Evolutionary conservation across 2,329 filamentous ascomycete genomes (phyloP).

Genomic region (Penicillium sp.): DNA sequence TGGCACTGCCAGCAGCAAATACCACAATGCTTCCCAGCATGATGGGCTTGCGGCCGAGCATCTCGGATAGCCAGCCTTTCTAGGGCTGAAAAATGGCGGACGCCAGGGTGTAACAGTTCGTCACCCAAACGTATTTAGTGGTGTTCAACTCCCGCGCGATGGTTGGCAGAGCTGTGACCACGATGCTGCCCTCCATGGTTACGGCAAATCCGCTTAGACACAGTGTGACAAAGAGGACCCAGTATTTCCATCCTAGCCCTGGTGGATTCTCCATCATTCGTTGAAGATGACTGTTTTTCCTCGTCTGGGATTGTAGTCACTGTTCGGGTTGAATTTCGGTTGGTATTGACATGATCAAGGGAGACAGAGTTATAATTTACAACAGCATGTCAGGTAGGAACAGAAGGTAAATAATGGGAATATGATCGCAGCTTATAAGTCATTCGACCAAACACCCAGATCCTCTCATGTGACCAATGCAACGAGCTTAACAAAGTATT

Average conservation of each 20-base stretch:
- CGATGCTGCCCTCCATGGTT: too few relatives aligned
- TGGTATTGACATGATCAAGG: not conserved
- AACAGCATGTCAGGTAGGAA: not conserved
- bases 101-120: constrained; percentile 8
- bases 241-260: too few relatives aligned
- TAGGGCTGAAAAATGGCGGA: constrained; percentile 8
- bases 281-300: not conserved
- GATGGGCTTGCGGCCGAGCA: constrained; percentile 46
- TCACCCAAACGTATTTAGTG: constrained; percentile 11
- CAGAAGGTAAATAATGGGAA: not conserved
- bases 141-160: constrained; percentile 7
- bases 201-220: too few relatives aligned
- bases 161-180: too few relatives aligned
- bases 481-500: not conserved
- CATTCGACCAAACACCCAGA: not conserved
- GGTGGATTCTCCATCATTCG: not conserved
- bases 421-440: not conserved
- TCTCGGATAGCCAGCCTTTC: constrained; percentile 8
- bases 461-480: not conserved
- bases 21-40: constrained; percentile 41
- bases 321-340: not conserved
- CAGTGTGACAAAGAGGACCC: too few relatives aligned
- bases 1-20: constrained; percentile 44
- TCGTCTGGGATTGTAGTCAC: not conserved
- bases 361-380: not conserved